Evolutionary conservation across 257 asterid species (phyloP).

Genomic region (Echites panduratus): DNA sequence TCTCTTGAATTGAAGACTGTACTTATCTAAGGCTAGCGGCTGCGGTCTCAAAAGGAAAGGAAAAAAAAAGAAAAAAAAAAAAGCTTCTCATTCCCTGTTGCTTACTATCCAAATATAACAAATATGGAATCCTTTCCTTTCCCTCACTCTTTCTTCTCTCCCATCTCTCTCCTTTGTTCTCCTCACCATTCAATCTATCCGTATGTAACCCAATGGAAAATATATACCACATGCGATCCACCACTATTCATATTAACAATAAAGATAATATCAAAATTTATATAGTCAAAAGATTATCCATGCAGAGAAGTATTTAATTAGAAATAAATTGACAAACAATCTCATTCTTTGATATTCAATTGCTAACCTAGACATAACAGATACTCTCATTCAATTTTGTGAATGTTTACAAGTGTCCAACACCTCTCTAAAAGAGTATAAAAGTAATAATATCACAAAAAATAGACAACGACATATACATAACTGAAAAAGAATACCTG

Average conservation of each 20-base stretch:
- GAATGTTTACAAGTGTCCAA: not conserved
- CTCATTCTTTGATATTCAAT: not conserved
- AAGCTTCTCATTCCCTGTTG: not conserved
- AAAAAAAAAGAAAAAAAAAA: no score
- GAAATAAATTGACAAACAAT: not conserved
- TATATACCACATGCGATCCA: not conserved
- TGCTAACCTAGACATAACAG: not conserved
- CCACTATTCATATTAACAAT: not conserved
- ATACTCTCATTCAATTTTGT: not conserved
- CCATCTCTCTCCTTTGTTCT: not conserved
- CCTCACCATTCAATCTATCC: not conserved
- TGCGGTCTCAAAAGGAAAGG: no score
- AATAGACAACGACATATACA: not conserved
- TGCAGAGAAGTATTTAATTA: not conserved
- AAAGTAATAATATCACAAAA: not conserved
- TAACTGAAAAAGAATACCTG: slow-evolving; percentile 44
- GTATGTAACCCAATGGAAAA: not conserved
- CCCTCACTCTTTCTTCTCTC: not conserved
- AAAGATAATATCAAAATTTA: not conserved
- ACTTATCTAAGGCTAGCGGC: no score
- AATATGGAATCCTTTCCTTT: not conserved
- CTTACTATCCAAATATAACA: not conserved
- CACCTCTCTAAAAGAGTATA: not conserved
- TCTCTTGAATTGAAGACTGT: no score
- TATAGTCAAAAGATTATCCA: no score